These are phyloP conservation scores for Drechslerella coelobrocha DNA, from an alignment of 2,329 filamentous ascomycete genomes.

Conservation along the genomic window DNA sequence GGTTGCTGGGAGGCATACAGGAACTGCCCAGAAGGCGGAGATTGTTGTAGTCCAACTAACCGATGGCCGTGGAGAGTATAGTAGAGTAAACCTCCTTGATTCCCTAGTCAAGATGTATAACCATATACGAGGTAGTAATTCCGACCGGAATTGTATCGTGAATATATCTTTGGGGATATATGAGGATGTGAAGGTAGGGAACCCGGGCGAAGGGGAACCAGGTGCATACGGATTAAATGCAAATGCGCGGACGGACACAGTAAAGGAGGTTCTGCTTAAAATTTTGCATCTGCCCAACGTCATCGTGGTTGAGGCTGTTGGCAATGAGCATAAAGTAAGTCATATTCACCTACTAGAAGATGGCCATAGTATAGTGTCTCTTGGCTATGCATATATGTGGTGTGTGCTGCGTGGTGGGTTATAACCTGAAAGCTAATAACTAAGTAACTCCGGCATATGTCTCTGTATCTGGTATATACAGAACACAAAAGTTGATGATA, in stretches of 20 bases:
- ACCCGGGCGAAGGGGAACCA: too few relatives aligned
- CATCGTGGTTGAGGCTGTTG: conserved; percentile 4
- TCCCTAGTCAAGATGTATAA: conserved; percentile 6
- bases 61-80: background rate
- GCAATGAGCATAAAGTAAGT: conserved; percentile 14
- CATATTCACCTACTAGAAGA: background rate
- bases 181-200: too few relatives aligned
- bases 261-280: too few relatives aligned
- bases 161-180: conserved; percentile 2
- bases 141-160: conserved; percentile 3
- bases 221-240: too few relatives aligned
- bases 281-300: conserved; percentile 21
- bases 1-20: conserved; percentile 11
- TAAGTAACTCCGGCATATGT: too few relatives aligned
- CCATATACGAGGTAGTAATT: background rate
- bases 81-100: background rate
- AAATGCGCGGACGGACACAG: too few relatives aligned
- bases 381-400: too few relatives aligned
- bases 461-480: too few relatives aligned
- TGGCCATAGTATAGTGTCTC: too few relatives aligned
- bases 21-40: conserved; percentile 11
- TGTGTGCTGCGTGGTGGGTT: too few relatives aligned
- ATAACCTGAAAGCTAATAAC: too few relatives aligned
- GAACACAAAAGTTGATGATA: too few relatives aligned
- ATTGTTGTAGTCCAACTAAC: conserved; percentile 5